These are phyloP conservation scores for Setaria italica DNA, from an alignment of 202 grass and related monocot species.

Conservation along the genomic window DNA sequence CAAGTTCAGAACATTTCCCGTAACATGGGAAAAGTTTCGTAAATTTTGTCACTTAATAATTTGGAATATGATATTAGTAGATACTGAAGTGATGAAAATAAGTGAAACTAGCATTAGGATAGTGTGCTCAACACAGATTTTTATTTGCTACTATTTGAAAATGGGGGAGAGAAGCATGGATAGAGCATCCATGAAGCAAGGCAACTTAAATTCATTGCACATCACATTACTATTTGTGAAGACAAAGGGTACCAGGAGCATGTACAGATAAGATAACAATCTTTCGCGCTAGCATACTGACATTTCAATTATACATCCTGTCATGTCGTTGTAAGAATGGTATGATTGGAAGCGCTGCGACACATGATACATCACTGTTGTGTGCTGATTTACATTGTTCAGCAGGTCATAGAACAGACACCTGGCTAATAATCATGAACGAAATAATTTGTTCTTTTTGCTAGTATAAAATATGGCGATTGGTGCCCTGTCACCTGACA, in stretches of 20 bases:
- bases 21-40: background rate
- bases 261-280: background rate
- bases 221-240: background rate
- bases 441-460: background rate
- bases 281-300: background rate
- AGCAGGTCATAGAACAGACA: background rate
- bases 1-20: slow-evolving; percentile 6
- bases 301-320: background rate
- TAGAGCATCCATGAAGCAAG: background rate
- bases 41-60: background rate
- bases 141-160: background rate
- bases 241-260: background rate
- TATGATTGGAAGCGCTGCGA: background rate
- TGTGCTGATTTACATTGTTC: background rate
- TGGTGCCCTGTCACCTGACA: background rate
- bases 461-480: background rate
- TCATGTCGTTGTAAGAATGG: background rate
- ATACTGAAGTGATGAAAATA: background rate
- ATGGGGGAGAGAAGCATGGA: background rate
- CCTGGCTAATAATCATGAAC: slow-evolving; percentile 4
- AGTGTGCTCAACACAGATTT: background rate
- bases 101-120: background rate
- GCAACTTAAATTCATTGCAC: slow-evolving; percentile 15
- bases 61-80: background rate
- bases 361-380: background rate